Evolutionary conservation across 2,329 filamentous ascomycete species (phyloP), one percentile per base, ranked within the genome.

Genomic region (Fusarium cicatricum): DNA sequence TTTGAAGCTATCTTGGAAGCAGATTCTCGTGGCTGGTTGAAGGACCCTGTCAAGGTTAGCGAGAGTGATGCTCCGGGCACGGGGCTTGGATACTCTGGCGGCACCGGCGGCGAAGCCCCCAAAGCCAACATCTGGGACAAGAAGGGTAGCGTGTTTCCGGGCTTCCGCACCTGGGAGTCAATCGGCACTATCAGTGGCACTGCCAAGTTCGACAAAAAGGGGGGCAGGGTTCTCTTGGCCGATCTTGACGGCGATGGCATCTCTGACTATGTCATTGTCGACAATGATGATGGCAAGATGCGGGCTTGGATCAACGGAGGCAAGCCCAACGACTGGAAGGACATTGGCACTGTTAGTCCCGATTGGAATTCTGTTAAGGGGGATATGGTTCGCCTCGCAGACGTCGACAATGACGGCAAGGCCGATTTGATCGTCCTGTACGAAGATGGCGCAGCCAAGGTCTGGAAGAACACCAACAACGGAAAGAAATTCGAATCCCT

Each of bases 371-470:
- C 42, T 1, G 4, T 59, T 19, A 53, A 42, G 2, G 53, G 56
- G 6, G 19, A 59, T 10, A 60, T 60, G 44, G 47, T 60, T 4
- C 57, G 54, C 9, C 11, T 60, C 3, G 57, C 57, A 2, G 57
- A 58, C 26, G 54, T 60, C 2, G 57, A 60, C 6, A 60, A 58
- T 12, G 57, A 58, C 33, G 49, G 57, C 11, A 60, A 50, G 23
- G 57, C 54, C 4, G 52, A 59, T 9, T 5, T 57, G 0, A 55
- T 60, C 3, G 60, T n/a, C 6, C 2, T 63, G 2, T 55, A 58
- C 1, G 1, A 19, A 4, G 44, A 61, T 6, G 56, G 55, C 2
- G 52, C 59, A 5, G 61, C 60, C 11, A 64, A 54, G 16, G 58
- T 54, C 5, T 60, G 48, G 55, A 64, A 49, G 15, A 64, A 63